Base-by-base conservation (phyloP, 2,329 filamentous ascomycete species). In the Pyrenochaeta sp. region DNA sequence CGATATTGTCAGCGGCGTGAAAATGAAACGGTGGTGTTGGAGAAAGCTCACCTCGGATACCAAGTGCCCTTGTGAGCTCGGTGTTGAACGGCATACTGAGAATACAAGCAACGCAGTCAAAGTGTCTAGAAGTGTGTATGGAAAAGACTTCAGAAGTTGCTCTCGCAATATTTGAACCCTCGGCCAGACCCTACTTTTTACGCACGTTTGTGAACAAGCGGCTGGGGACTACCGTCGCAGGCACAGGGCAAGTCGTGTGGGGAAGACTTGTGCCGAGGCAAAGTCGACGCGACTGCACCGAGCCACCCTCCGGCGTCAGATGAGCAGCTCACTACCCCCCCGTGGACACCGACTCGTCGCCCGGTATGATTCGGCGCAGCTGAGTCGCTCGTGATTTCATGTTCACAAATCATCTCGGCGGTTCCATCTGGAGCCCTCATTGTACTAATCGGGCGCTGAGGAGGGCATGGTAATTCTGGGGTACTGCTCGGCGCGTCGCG, bases 71-170 rank as follows among this genome's bases (percentile, higher is more conserved):
- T 30, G 83, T 86, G 35, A 86, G 77, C 50, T 79, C 80, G 35
- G 83, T 86, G 58, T 83, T 82, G 77, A 86, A 86, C 53, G 80
- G 80, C 83, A 86, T 86, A 7, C 8, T 52, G 40, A 32, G 15
- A 14, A 28, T 24, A 18, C 53, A 30, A 18, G 20, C 22, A 37
- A 37, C 21, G 20, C 21, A 17, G 10, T 35, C 17, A 14, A 21
- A 11, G 15, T 37, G 38, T 38, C 26, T 31, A 6, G 31, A 27
- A 24, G 7, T 6, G 24, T 28, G 31, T 23, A 41, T 8, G 2
- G 38, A 21, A 36, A 17, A 42, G 19, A 14, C 21, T 32, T 37
- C 15, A 23, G 30, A 30, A 30, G 21, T 8, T 24, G 29, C 30
- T 13, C 14, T 30, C n/a, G 30, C 26, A 27, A 28, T 44, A 53